Percentiles rank a stretch among this genome's conserved stretches.
phyloP scores from a whole-genome alignment of 225 moss, liverwort and hornwort genomes.

The Neckera pumila region DNA sequence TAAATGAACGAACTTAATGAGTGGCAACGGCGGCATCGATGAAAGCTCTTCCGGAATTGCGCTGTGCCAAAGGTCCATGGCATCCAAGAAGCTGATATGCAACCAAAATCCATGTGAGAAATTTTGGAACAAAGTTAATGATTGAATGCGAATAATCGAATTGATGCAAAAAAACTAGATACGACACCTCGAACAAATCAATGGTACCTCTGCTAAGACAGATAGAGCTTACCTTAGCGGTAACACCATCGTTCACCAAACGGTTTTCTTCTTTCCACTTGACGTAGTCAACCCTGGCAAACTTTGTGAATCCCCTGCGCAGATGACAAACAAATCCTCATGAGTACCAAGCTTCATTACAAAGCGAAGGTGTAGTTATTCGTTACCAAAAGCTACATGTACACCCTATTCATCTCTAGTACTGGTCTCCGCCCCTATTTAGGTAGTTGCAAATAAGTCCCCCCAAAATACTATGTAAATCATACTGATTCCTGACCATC shows the following conservation, averaged over 20 bases:
- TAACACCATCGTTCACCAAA: slow-evolving; percentile 55
- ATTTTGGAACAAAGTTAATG: not conserved
- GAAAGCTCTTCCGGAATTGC: slow-evolving; percentile 43
- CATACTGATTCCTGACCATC: not conserved
- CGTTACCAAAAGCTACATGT: not conserved
- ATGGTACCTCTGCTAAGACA: not conserved
- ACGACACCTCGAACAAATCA: not conserved
- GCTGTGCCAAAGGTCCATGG: slow-evolving; percentile 35
- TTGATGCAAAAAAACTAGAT: not conserved
- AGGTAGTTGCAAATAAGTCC: not conserved
- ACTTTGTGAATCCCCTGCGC: slow-evolving; percentile 72
- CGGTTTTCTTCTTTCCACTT: slow-evolving; percentile 80
- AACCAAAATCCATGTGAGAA: not conserved
- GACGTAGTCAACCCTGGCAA: slow-evolving; percentile 55
- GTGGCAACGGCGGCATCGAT: slow-evolving; percentile 45
- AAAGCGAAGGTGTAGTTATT: not conserved
- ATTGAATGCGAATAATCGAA: not conserved
- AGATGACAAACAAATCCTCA: not conserved
- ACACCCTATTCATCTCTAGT: not conserved
- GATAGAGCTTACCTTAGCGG: slow-evolving; percentile 34
- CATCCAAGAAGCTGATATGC: slow-evolving; percentile 52
- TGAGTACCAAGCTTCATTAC: not conserved
- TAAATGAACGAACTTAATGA: not conserved
- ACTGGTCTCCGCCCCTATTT: not conserved
- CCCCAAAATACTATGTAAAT: not conserved